Evolutionary conservation across 164 flowering plant genomes (phyloP), one percentile per base, ranked within the genome.

Genomic region (Macadamia tetraphylla): DNA sequence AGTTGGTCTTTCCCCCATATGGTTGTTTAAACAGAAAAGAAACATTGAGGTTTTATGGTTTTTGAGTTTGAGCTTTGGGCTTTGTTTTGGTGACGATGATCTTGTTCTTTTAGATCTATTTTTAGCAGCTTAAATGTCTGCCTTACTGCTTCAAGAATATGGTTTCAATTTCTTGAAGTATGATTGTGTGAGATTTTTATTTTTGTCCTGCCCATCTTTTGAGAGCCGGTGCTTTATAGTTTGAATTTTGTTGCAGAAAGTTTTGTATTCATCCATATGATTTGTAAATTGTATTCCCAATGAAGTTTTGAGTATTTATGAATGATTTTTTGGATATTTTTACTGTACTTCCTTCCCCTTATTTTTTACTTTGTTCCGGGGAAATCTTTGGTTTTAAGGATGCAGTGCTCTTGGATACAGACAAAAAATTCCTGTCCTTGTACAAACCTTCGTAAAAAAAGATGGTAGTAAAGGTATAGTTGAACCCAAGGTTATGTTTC

Each of bases 101-200:
- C 42, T 13, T n/a, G 30, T 46, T 57, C n/a, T 44, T 60, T n/a
- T 14, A 13, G 58, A n/a, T 60, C 9, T 23, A 52, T 12, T 18
- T 46, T 46, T 9, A 29, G 60, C 42, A 51, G 29, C 44, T 35
- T 43, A 46, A 42, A 1, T 48, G 9, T 58, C n/a, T n/a, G 58
- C 23, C 63, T 62, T 40, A 43, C 15, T 53, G 23, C 62, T 70
- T 64, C 44, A n/a, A 46, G 61, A 29, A 69, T 29, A 43, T 29
- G 68, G 32, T 58, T 62, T 52, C 70, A 71, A 70, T 66, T 78
- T 73, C 67, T 78, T 81, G 70, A 65, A 73, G 80, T 69, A 61
- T 29, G 9, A 17, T 1, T 6, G 11, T 56, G 23, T 55, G 51
- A 9, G 10, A 23, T 31, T 46, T 49, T 70, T 65, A 62, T 52